Evolutionary conservation across 2,329 filamentous ascomycete genomes (phyloP), one percentile per base, ranked within the genome.

Genomic region (Pestalotiopsis sp.): DNA sequence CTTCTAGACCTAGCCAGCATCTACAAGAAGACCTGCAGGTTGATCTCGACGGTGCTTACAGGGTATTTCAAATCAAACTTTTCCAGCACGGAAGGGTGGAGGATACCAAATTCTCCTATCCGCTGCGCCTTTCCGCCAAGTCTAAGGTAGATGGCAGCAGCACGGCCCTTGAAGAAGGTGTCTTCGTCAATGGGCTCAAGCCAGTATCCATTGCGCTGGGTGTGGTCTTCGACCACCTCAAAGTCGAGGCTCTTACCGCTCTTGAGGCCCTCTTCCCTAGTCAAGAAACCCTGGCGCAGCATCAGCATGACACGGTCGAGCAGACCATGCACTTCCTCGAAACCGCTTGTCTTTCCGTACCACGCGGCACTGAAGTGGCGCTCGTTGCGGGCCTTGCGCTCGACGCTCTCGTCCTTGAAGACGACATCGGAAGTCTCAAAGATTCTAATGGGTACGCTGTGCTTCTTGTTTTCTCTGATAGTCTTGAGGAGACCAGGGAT

Each of bases 311-410:
- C 83, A 66, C 96, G 91, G 81, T 99, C 96, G 58, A 99, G 85
- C 73, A 99, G 87, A 69, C 96, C 96, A 82, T 99, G 97, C 3
- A 99, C 94, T 72, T 97, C 86, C 83, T 99, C 96, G 80, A 99
- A 99, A 57, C 97, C 96, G 74, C 92, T 94, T 3, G 91, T 93
- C 86, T 96, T 97, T 77, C 95, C 95, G 82, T 95, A 98, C 88
- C 92, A 97, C 1, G 94, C 95, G 13, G 41, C 38, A 31, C 27
- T 94, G 80, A 97, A 98, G 83, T 97, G 95, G 68, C 95, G 87
- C 85, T 98, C 93, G 80, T 99, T 99, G 73, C 94, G 90, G 74
- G 91, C 92, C 84, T 94, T 94, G 72, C 96, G 90, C 86, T 99
- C 96, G 61, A 90, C 81, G 14, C 85, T 86, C 72, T 91, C 82